These are phyloP conservation scores for Alternaria conjuncta DNA, from an alignment of 2,329 filamentous ascomycete species.

Conservation along the genomic window DNA sequence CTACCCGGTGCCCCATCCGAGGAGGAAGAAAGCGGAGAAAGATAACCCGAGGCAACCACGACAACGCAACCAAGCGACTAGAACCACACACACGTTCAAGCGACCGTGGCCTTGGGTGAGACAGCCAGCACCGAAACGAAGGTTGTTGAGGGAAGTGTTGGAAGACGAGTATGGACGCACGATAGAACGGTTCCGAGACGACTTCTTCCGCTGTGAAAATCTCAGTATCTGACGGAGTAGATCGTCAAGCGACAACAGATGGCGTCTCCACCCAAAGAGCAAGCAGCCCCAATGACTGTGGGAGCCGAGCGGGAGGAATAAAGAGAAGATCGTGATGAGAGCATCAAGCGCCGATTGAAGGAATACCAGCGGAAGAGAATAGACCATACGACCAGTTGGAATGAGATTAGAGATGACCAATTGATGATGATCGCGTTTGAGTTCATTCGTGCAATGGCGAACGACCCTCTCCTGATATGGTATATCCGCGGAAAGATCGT, in stretches of 20 bases:
- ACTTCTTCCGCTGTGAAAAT: not conserved
- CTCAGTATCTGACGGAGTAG: not conserved
- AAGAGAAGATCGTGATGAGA: not conserved
- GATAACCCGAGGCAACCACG: not conserved
- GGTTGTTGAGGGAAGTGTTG: not conserved
- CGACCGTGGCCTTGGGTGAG: not conserved
- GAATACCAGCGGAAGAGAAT: not conserved
- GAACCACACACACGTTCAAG: not conserved
- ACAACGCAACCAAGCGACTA: not conserved
- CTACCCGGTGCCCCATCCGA: not conserved
- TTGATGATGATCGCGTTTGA: not conserved
- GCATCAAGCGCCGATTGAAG: not conserved
- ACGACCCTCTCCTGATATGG: not conserved
- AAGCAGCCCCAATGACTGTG: not conserved
- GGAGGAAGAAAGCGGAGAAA: not conserved
- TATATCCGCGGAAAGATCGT: not conserved
- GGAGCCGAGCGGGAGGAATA: not conserved
- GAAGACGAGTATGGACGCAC: not conserved
- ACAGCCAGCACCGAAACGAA: not conserved
- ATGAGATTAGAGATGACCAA: not conserved
- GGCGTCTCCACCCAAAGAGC: not conserved
- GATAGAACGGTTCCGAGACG: not conserved
- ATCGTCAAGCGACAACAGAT: not conserved
- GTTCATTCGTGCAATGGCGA: not conserved
- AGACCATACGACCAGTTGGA: not conserved